Conservation (phyloP, 2,329 filamentous ascomycete genomes). For the Colletotrichum sp. region DNA sequence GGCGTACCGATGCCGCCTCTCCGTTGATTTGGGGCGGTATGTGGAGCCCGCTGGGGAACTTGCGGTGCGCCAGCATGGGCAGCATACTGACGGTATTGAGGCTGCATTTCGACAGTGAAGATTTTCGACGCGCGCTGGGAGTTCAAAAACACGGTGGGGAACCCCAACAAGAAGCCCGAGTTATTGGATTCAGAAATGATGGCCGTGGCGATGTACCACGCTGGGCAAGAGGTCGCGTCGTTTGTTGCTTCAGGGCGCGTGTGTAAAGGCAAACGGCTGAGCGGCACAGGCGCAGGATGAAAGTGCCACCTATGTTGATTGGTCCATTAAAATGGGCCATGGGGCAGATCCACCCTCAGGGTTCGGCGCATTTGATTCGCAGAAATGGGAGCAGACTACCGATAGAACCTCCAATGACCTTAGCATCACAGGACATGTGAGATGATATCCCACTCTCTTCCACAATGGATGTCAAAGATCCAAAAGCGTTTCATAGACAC, state of each 20-base stretch:
- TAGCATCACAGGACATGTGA: neutral
- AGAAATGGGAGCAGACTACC: neutral
- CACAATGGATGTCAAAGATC: neutral
- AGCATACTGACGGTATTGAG: conserved; percentile 56
- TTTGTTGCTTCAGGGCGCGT: neutral
- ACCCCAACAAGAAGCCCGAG: neutral
- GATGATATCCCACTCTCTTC: neutral
- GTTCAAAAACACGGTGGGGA: neutral
- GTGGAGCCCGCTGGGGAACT: conserved; percentile 53
- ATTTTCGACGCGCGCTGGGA: neutral
- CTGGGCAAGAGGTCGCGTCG: neutral
- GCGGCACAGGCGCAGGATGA: neutral
- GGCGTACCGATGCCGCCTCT: conserved; percentile 59
- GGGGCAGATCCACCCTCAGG: neutral
- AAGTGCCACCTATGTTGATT: neutral
- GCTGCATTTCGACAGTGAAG: conserved; percentile 50
- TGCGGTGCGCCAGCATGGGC: conserved; percentile 30
- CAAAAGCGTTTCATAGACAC: neutral
- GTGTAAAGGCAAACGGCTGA: neutral
- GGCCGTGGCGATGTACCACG: conserved; percentile 21
- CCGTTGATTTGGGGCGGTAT: conserved; percentile 48
- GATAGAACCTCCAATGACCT: too few relatives aligned
- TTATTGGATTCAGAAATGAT: neutral
- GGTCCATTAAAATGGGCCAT: neutral
- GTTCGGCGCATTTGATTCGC: neutral